These are phyloP conservation scores for Hypericum androsaemum DNA, from an alignment of 345 rosid species.

Conservation along the genomic window DNA sequence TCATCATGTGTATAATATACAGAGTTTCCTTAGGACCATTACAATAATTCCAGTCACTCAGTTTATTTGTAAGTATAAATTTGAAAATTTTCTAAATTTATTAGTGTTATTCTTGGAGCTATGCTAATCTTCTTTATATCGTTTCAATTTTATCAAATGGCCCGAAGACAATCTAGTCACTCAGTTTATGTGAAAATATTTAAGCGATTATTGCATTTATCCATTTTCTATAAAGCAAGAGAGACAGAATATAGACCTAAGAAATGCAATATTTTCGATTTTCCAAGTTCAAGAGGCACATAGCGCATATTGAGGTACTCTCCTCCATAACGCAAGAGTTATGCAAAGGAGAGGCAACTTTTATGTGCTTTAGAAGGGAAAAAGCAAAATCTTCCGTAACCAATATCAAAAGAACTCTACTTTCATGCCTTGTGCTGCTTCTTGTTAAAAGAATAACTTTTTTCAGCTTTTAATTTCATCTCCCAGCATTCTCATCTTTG, in stretches of 20 bases:
- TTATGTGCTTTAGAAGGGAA: slow-evolving; percentile 28
- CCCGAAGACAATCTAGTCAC: no score
- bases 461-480: slow-evolving; percentile 22
- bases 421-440: slow-evolving; percentile 35
- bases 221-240: no score
- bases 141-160: no score
- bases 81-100: no score
- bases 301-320: slow-evolving; percentile 15
- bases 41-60: no score
- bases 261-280: neutral
- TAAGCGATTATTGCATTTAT: no score
- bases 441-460: slow-evolving; percentile 28
- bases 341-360: slow-evolving; percentile 48
- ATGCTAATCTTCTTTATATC: no score
- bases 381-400: slow-evolving; percentile 37
- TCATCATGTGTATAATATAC: no score
- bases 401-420: slow-evolving; percentile 37
- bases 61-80: no score
- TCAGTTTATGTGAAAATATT: no score
- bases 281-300: neutral
- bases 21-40: no score
- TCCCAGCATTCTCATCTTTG: slow-evolving; percentile 40
- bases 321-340: slow-evolving; percentile 40
- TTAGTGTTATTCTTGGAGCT: no score
- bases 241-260: neutral